These are phyloP conservation scores for Botryotinia calthae DNA, from an alignment of 2,329 filamentous ascomycete genomes.

Conservation along the genomic window DNA sequence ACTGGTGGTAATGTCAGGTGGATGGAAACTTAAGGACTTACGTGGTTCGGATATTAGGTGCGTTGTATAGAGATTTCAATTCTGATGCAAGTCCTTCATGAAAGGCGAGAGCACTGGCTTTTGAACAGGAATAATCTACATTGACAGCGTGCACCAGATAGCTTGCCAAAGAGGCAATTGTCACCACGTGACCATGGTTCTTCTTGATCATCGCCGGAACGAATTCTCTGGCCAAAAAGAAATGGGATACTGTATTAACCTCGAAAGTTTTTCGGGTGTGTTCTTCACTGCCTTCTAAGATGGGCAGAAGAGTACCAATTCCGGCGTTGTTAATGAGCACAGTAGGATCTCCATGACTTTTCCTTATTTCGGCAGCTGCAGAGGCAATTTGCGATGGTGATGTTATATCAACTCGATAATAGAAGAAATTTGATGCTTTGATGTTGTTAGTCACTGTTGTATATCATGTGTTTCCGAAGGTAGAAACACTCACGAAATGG, in stretches of 20 bases:
- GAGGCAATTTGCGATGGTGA: slow-evolving; percentile 51
- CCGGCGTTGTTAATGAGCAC: slow-evolving; percentile 73
- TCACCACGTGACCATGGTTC: slow-evolving; percentile 72
- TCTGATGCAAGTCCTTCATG: slow-evolving; percentile 64
- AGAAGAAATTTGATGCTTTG: slow-evolving; percentile 54
- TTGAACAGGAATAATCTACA: slow-evolving; percentile 66
- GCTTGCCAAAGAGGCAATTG: slow-evolving; percentile 52
- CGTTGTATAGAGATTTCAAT: slow-evolving; percentile 58
- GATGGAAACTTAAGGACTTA: slow-evolving; percentile 24
- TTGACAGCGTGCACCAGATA: slow-evolving; percentile 31
- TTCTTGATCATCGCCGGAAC: slow-evolving; percentile 60
- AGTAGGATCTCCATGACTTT: slow-evolving; percentile 60
- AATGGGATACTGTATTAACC: slow-evolving; percentile 67
- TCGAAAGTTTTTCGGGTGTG: slow-evolving; percentile 65
- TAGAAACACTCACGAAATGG: slow-evolving; percentile 25
- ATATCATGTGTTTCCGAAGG: slow-evolving; percentile 5
- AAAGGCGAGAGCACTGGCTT: slow-evolving; percentile 63
- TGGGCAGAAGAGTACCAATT: slow-evolving; percentile 55
- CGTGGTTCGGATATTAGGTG: slow-evolving; percentile 54
- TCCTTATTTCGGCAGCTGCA: slow-evolving; percentile 52
- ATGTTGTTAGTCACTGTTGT: slow-evolving; percentile 2
- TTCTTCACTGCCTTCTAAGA: slow-evolving; percentile 55
- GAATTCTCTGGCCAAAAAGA: slow-evolving; percentile 62
- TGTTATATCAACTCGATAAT: slow-evolving; percentile 67
- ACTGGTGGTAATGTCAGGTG: not conserved